These are phyloP conservation scores for Microstegium vimineum DNA, from an alignment of 176 grass and related monocot genomes.

Conservation along the genomic window DNA sequence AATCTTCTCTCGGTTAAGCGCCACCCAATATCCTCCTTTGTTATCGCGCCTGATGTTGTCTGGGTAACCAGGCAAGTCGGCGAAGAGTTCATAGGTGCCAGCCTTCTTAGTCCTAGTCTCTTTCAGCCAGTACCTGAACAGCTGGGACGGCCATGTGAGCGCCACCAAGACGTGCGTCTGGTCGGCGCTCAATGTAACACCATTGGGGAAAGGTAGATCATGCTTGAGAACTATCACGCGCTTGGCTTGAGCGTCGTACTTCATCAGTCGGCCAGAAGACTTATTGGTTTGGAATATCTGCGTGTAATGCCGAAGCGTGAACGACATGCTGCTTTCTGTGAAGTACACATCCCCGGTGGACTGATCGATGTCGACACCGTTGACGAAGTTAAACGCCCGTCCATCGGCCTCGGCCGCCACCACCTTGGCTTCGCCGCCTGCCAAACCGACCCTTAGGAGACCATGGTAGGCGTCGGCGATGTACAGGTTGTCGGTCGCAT, in stretches of 20 bases:
- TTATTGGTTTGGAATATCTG: neutral
- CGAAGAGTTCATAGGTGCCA: neutral
- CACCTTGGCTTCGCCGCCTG: neutral
- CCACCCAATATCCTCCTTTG: neutral
- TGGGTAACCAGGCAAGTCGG: constrained; percentile 5
- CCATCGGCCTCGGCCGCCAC: neutral
- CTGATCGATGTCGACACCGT: neutral
- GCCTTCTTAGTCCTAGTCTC: neutral
- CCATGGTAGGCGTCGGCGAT: neutral
- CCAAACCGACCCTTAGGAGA: neutral
- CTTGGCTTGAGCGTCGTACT: neutral
- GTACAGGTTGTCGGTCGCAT: neutral
- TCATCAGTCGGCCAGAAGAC: neutral
- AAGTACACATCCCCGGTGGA: neutral
- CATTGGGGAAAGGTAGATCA: neutral
- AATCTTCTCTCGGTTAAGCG: neutral
- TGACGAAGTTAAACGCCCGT: neutral
- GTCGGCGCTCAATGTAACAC: neutral
- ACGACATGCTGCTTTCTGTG: neutral
- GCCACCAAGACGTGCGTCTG: neutral
- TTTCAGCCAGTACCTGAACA: neutral
- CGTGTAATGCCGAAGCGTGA: neutral
- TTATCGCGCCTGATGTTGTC: neutral
- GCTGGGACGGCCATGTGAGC: neutral
- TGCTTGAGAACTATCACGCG: neutral